Percentiles rank a stretch among this genome's conserved stretches.
phyloP scores from a whole-genome alignment of 1,284 basidiomycete genomes.

The Ceratobasidium sp. region DNA sequence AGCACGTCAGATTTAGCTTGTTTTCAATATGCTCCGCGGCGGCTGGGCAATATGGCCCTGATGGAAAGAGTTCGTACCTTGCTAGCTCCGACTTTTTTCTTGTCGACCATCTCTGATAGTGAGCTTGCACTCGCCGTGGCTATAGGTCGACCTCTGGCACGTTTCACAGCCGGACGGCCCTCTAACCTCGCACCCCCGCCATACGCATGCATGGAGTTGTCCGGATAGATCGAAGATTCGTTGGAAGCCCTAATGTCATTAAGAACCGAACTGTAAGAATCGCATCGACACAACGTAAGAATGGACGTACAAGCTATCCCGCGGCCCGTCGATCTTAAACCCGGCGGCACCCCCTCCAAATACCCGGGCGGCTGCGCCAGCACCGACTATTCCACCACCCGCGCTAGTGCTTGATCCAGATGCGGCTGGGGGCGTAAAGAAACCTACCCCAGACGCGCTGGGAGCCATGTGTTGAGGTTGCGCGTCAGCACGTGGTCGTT shows the following conservation, averaged over 20 bases:
- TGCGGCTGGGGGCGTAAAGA: constrained; percentile 32
- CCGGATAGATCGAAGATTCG: constrained; percentile 36
- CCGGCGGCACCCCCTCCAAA: constrained; percentile 25
- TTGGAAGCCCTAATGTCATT: constrained; percentile 1
- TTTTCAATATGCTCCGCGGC: neutral
- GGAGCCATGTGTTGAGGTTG: constrained; percentile 51
- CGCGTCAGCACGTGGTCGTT: constrained; percentile 51
- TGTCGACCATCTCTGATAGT: constrained; percentile 28
- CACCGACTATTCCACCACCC: neutral
- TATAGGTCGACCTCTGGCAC: constrained; percentile 18
- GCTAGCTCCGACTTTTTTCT: constrained; percentile 30
- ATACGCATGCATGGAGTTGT: constrained; percentile 43
- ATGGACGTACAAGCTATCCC: constrained; percentile 33
- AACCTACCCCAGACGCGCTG: constrained; percentile 37
- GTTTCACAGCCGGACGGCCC: constrained; percentile 36
- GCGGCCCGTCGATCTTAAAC: constrained; percentile 26
- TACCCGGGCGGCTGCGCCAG: constrained; percentile 19
- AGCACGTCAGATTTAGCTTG: neutral
- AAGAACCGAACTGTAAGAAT: neutral
- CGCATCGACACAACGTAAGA: neutral
- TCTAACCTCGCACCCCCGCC: constrained; percentile 34
- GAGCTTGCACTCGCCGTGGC: constrained; percentile 19
- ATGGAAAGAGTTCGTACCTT: constrained; percentile 14
- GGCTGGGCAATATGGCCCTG: neutral
- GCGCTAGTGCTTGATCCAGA: constrained; percentile 26